These are phyloP conservation scores for Erythrophleum fordii DNA, from an alignment of 306 rosid genomes.

Conservation along the genomic window DNA sequence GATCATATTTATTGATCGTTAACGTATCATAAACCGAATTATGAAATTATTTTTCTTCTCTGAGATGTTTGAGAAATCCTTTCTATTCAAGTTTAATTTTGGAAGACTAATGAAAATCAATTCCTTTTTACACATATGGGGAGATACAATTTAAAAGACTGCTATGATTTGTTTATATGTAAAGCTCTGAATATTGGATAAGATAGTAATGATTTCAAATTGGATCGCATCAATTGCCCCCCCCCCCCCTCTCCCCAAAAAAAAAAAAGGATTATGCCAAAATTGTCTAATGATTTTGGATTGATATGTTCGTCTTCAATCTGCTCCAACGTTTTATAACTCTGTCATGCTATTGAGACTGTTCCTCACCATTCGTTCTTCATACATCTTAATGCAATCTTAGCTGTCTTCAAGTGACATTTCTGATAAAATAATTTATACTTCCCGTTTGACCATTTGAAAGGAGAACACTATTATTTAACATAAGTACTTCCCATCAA, in stretches of 20 bases:
- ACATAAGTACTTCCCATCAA: too few species aligned
- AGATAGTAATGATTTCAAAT: too few species aligned
- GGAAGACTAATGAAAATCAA: neutral
- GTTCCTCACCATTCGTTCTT: neutral
- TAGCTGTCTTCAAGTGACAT: neutral
- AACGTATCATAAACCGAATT: neutral
- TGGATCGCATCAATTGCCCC: neutral
- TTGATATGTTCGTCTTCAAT: neutral
- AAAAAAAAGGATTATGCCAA: neutral
- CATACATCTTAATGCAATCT: neutral
- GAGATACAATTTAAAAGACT: neutral
- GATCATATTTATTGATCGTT: too few species aligned
- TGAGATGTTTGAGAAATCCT: neutral
- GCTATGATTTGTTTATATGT: neutral
- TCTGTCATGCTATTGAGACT: neutral
- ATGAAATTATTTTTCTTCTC: neutral
- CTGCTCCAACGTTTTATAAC: neutral
- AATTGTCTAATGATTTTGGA: neutral
- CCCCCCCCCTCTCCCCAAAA: too few species aligned
- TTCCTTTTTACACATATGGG: neutral
- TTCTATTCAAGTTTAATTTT: neutral
- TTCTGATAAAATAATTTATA: neutral
- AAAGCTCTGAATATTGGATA: neutral
- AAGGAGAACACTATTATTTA: neutral
- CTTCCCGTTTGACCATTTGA: neutral